A percentile compares a stretch with the other conserved stretches of the same genome.
These are phyloP conservation scores for Tylopilus balloui DNA, from an alignment of 768 basidiomycete species.

Conservation along the genomic window DNA sequence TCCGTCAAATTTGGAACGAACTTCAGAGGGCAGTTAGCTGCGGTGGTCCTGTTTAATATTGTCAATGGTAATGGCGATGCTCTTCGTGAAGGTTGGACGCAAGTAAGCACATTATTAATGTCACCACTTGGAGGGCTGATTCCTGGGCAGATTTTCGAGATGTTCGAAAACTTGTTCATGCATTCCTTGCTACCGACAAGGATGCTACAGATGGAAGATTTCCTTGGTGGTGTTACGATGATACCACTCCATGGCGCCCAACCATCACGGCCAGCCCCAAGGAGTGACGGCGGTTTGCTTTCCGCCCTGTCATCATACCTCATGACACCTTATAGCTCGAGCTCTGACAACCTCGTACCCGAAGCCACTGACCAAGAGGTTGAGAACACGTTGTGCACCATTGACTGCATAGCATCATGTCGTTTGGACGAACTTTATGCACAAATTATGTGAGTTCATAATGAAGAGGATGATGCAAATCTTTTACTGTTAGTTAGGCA, in stretches of 20 bases:
- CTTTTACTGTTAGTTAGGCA: conserved; percentile 46
- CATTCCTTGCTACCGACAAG: conserved; percentile 86
- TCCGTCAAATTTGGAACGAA: conserved; percentile 94
- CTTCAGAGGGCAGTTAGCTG: conserved; percentile 92
- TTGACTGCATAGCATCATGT: conserved; percentile 93
- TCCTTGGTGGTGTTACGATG: conserved; percentile 88
- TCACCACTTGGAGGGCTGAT: not conserved
- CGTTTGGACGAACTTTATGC: conserved; percentile 90
- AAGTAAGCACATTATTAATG: conserved; percentile 43
- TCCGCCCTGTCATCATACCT: conserved; percentile 94
- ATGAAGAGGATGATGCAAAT: not conserved
- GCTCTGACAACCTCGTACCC: conserved; percentile 70
- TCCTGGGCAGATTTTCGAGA: conserved; percentile 80
- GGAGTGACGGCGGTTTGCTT: conserved; percentile 85
- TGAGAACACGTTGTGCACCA: conserved; percentile 90
- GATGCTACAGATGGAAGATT: conserved; percentile 98
- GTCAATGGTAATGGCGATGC: conserved; percentile 95
- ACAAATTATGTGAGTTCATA: conserved; percentile 75
- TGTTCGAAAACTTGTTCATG: conserved; percentile 94
- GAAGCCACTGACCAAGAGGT: conserved; percentile 89
- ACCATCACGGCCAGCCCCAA: conserved; percentile 54
- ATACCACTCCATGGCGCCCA: conserved; percentile 83
- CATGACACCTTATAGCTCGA: conserved; percentile 85
- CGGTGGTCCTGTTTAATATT: conserved; percentile 95
- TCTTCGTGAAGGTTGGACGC: conserved; percentile 91